Percentiles rank a stretch among this genome's conserved stretches.
phyloP scores from a whole-genome alignment of 495 filamentous ascomycete genomes.

The Penicillium salamii region DNA sequence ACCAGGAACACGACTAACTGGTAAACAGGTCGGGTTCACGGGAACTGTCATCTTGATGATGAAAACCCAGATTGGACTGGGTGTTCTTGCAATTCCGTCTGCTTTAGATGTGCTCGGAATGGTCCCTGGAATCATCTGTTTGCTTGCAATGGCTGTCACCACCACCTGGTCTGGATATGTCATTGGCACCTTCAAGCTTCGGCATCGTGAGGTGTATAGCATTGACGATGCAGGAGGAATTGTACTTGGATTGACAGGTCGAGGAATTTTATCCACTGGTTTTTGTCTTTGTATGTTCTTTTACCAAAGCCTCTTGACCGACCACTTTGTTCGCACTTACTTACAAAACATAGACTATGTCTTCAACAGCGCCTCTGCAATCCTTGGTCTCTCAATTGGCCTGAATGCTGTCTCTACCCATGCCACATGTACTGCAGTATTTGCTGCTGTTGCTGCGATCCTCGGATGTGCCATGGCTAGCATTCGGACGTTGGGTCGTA shows the following conservation, averaged over 20 bases:
- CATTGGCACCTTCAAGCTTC: too few relatives aligned
- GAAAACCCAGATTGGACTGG: too few relatives aligned
- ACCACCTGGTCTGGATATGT: too few relatives aligned
- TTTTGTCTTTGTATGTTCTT: slow-evolving; percentile 32
- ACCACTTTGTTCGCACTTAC: slow-evolving; percentile 49
- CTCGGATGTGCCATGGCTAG: slow-evolving; percentile 27
- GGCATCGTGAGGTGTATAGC: too few relatives aligned
- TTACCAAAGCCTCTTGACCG: slow-evolving; percentile 4
- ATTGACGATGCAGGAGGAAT: slow-evolving; percentile 63
- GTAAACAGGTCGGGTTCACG: slow-evolving; percentile 10
- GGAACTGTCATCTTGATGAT: slow-evolving; percentile 16
- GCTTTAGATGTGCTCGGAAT: too few relatives aligned
- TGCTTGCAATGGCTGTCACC: too few relatives aligned
- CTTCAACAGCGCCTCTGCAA: slow-evolving; percentile 32
- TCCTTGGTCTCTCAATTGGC: slow-evolving; percentile 69
- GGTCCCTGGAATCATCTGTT: too few relatives aligned
- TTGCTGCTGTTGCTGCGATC: slow-evolving; percentile 29
- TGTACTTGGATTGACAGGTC: slow-evolving; percentile 57
- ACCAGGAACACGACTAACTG: background rate
- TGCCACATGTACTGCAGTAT: slow-evolving; percentile 54
- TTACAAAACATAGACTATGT: slow-evolving; percentile 38
- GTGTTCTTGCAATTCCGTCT: too few relatives aligned
- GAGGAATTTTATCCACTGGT: slow-evolving; percentile 53
- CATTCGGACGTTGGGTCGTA: slow-evolving; percentile 30
- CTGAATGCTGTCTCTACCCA: slow-evolving; percentile 61